Percentiles rank a stretch among this genome's conserved stretches.
Evolutionary conservation across 2,329 filamentous ascomycete genomes (phyloP).

Genomic region (Neoascochyta sp.): DNA sequence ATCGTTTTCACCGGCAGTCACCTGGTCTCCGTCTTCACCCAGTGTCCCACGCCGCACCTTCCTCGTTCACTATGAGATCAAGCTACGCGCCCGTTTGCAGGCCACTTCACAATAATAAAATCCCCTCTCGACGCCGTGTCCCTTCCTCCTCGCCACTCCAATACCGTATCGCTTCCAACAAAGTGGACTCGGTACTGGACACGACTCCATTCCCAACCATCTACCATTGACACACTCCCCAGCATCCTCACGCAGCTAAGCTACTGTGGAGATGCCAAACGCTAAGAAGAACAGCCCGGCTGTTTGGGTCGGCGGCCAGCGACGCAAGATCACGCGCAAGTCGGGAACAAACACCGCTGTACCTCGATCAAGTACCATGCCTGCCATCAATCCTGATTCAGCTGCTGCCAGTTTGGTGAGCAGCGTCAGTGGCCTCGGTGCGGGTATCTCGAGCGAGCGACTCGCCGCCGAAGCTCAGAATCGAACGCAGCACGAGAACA

Average conservation of each 20-base stretch:
- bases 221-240: too few species aligned
- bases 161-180: too few species aligned
- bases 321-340: constrained; percentile 18
- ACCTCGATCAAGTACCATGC: constrained; percentile 14
- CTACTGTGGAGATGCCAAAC: constrained; percentile 6
- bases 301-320: constrained; percentile 11
- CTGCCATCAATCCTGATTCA: constrained; percentile 8
- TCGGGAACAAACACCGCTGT: constrained; percentile 6
- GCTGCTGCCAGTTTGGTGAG: constrained; percentile 3
- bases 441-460: constrained; percentile 1
- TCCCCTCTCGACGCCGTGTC: too few species aligned
- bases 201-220: too few species aligned
- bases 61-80: constrained; percentile 7
- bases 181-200: too few species aligned
- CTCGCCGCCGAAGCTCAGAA: constrained; percentile 6
- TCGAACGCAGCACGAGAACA: constrained; percentile 1
- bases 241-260: too few species aligned
- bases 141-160: too few species aligned
- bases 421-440: constrained; percentile 3
- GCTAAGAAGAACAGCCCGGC: constrained; percentile 3
- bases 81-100: neutral
- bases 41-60: too few species aligned
- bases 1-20: too few species aligned
- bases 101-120: neutral
- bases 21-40: too few species aligned